Evolutionary conservation across 1,139 yeast genomes (phyloP).

Genomic region (Meyerozyma sp.): DNA sequence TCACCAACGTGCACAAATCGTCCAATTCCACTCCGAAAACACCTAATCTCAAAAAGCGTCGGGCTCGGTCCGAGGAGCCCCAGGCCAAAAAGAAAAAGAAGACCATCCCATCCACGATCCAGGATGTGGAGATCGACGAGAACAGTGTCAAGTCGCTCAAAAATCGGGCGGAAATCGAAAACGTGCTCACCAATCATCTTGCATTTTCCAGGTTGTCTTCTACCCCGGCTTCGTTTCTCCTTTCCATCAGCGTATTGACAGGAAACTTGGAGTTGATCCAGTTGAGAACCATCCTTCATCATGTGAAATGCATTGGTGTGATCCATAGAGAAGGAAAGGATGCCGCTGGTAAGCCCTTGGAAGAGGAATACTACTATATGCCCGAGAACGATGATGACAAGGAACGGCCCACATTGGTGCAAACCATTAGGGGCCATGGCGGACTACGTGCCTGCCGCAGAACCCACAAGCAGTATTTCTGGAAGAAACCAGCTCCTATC

Average conservation of each 20-base stretch:
- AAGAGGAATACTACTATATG: slow-evolving; percentile 87
- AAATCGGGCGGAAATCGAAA: slow-evolving; percentile 47
- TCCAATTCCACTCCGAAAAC: background rate
- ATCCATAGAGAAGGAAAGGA: slow-evolving; percentile 88
- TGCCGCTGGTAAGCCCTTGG: slow-evolving; percentile 92
- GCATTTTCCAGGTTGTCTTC: slow-evolving; percentile 88
- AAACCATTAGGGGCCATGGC: slow-evolving; percentile 73
- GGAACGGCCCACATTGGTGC: slow-evolving; percentile 65
- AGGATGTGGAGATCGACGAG: slow-evolving; percentile 19
- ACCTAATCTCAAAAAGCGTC: slow-evolving; percentile 5
- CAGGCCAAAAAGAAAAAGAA: slow-evolving; percentile 10
- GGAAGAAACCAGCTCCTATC: slow-evolving; percentile 68
- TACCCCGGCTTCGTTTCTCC: slow-evolving; percentile 71
- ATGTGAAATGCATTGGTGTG: slow-evolving; percentile 65
- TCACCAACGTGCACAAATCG: slow-evolving; percentile 14
- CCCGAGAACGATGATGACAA: slow-evolving; percentile 74
- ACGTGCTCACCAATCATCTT: slow-evolving; percentile 72
- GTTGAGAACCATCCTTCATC: slow-evolving; percentile 45
- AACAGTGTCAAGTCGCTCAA: slow-evolving; percentile 26
- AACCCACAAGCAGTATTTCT: slow-evolving; percentile 87
- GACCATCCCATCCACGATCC: slow-evolving; percentile 8
- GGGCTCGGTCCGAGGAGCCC: slow-evolving; percentile 30
- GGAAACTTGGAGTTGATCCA: slow-evolving; percentile 41
- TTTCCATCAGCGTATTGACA: slow-evolving; percentile 50
- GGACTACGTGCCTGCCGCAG: slow-evolving; percentile 86